These are phyloP conservation scores for Ceratocystis papillata DNA, from an alignment of 2,329 filamentous ascomycete genomes.

Conservation along the genomic window DNA sequence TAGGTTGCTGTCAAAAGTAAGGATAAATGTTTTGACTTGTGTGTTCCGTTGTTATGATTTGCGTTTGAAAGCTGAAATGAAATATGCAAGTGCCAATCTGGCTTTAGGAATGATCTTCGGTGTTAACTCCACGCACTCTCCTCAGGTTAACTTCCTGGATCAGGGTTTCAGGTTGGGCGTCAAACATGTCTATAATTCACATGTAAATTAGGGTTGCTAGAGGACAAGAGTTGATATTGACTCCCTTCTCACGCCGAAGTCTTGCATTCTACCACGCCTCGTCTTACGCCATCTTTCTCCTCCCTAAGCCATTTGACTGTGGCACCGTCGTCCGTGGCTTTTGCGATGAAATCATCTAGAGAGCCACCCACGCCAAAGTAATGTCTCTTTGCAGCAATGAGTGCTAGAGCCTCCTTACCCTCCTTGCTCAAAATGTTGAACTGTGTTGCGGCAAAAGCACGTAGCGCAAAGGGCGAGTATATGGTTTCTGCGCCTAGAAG, in stretches of 20 bases:
- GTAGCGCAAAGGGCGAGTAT: conserved; percentile 62
- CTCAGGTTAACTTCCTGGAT: neutral
- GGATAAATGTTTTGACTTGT: neutral
- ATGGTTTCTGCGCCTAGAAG: conserved; percentile 72
- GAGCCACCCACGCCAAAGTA: conserved; percentile 82
- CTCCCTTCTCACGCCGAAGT: conserved; percentile 19
- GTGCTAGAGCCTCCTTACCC: conserved; percentile 41
- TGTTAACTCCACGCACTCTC: neutral
- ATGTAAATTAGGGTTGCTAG: conserved; percentile 5
- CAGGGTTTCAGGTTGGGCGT: neutral
- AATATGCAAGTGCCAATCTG: neutral
- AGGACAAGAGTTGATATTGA: neutral
- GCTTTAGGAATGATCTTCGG: neutral
- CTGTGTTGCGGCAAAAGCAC: conserved; percentile 57
- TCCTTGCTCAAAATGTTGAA: conserved; percentile 43
- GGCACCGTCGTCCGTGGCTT: conserved; percentile 40
- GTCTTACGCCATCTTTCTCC: conserved; percentile 50
- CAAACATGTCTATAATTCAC: neutral
- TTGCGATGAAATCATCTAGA: conserved; percentile 59
- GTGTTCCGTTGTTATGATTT: neutral
- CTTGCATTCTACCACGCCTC: conserved; percentile 47
- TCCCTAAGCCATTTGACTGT: conserved; percentile 43
- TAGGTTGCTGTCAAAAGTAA: neutral
- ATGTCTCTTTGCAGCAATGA: conserved; percentile 65
- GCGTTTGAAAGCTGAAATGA: neutral